phyloP scores from a whole-genome alignment of 2,329 filamentous ascomycete species.

The Arthrobotrys conoides region DNA sequence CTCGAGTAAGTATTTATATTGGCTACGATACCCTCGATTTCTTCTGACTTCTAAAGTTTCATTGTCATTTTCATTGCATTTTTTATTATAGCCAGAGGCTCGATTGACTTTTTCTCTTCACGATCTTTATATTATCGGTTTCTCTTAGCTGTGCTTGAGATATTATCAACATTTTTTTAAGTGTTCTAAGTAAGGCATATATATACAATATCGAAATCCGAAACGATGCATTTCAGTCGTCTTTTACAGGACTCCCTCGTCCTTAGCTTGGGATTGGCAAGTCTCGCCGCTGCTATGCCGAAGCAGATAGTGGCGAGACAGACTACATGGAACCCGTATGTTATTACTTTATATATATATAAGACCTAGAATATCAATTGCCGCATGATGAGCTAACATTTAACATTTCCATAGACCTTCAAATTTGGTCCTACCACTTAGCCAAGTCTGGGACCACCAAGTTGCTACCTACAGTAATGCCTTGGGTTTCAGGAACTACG shows the following conservation, averaged over 20 bases:
- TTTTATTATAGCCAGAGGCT: constrained; percentile 10
- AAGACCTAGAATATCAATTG: background rate
- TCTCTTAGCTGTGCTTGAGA: constrained; percentile 19
- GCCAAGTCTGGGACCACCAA: constrained; percentile 51
- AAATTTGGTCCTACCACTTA: constrained; percentile 46
- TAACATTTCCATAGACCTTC: constrained; percentile 23
- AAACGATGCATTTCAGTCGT: constrained; percentile 48
- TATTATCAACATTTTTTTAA: background rate
- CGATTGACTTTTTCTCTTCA: background rate
- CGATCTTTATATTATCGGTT: background rate
- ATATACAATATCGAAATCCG: background rate
- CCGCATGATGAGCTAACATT: background rate
- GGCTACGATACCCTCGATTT: background rate
- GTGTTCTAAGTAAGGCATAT: background rate
- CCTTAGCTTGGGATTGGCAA: constrained; percentile 30
- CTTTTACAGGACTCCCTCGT: constrained; percentile 29
- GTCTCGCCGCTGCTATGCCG: constrained; percentile 35
- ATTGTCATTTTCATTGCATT: background rate
- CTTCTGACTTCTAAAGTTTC: constrained; percentile 13
- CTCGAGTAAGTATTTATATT: constrained; percentile 32
- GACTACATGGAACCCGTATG: constrained; percentile 55
- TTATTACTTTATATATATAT: background rate
- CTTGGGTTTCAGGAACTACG: constrained; percentile 54
- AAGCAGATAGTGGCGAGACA: constrained; percentile 44
- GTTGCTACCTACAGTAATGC: constrained; percentile 40